Base-by-base conservation (phyloP, 768 basidiomycete genomes). In the Pholiota conissans region DNA sequence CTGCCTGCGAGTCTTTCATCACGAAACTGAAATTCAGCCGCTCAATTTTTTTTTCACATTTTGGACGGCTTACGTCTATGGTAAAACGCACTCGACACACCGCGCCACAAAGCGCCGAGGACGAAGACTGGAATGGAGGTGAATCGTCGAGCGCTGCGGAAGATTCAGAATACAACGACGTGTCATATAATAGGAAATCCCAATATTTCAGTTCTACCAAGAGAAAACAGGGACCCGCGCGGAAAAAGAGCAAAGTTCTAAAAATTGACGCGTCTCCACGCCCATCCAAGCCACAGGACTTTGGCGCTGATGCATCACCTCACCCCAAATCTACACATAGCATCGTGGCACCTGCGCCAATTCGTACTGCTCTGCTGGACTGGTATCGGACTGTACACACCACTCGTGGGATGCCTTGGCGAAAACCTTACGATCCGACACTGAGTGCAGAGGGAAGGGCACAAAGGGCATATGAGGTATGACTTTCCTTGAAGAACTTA, bases 381-480 rank as follows among this genome's bases (percentile, higher is more conserved):
- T 98, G 94, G 94, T 98, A 87, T 66, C 78, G 80, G 32, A 73
- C 70, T 13, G 90, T 89, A 11, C 85, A 84, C 57, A 78, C 82
- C 35, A 73, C 72, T 20, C 83, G 95, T 45, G 84, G 85, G 32
- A 97, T 98, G 94, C 95, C 95, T 0, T 97, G 95, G 95, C 80
- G 95, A 53, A 93, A 90, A 69, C 78, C 79, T 9, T 90, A 82
- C 64, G 77, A 89, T 66, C 75, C 79, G 5, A 74, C 75, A 14
- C 68, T 85, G 61, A 79, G 69, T 40, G 66, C 69, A 3, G 84
- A 85, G 35, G 85, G 83, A 53, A 86, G 86, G 55, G 84, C 87
- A 1, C 95, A 97, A 71, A 76, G 93, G 48, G 95, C 94, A 6
- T 97, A 98, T 66, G 93, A 97, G 81, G 95, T 94, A 65, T 55